phyloP scores from a whole-genome alignment of 2,329 filamentous ascomycete species.

The Hymenoscyphus scutula region DNA sequence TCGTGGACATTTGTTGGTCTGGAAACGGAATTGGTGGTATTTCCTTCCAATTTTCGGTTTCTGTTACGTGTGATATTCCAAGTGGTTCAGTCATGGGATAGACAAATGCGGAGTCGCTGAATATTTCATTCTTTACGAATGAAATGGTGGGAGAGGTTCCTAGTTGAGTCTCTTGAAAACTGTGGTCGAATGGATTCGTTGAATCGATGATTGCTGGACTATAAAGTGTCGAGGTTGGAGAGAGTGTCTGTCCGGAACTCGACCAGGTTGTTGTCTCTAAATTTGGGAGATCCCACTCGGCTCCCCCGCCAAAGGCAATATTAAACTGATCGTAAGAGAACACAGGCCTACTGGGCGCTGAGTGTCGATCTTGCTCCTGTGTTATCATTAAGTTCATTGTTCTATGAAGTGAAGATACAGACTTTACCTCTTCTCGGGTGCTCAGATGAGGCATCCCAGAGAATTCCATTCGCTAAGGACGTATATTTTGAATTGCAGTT shows the following conservation, averaged over 20 bases:
- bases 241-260: background rate
- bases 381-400: background rate
- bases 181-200: background rate
- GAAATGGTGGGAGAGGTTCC: background rate
- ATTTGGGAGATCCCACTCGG: background rate
- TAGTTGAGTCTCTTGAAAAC: background rate
- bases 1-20: background rate
- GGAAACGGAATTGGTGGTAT: background rate
- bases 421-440: background rate
- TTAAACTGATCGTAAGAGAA: background rate
- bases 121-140: background rate
- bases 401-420: background rate
- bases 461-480: background rate
- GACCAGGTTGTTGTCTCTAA: background rate
- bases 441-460: background rate
- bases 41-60: background rate
- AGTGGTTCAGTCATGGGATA: background rate
- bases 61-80: background rate
- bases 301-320: background rate
- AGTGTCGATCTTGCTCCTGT: slow-evolving; percentile 1
- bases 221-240: background rate
- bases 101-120: background rate
- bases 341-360: background rate
- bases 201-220: background rate
- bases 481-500: background rate